These are phyloP conservation scores for Podila minutissima DNA, from an alignment of 192 early-diverging fungal genomes.

Conservation along the genomic window DNA sequence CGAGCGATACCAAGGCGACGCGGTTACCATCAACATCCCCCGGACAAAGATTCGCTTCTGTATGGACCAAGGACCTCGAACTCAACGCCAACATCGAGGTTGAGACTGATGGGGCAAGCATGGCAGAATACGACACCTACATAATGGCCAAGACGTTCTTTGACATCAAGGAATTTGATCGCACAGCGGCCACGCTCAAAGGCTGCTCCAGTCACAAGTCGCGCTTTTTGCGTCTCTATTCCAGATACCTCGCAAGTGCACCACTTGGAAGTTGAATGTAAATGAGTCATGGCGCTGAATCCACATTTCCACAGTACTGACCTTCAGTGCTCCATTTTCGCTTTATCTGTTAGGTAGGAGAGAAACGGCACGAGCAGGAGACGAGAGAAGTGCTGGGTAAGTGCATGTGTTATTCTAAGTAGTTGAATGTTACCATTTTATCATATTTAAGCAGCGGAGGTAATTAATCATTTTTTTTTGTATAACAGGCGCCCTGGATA, in stretches of 20 bases:
- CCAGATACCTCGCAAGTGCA: conserved; percentile 72
- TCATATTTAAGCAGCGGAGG: too few relatives aligned
- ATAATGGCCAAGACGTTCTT: conserved; percentile 78
- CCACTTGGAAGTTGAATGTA: too few relatives aligned
- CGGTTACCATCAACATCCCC: neutral
- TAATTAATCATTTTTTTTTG: too few relatives aligned
- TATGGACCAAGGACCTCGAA: conserved; percentile 3
- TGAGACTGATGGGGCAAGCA: neutral
- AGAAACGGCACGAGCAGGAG: conserved; percentile 69
- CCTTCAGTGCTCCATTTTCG: too few relatives aligned
- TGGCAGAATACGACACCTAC: conserved; percentile 60
- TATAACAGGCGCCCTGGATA: conserved; percentile 54
- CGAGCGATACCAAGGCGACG: neutral
- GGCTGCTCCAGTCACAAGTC: conserved; percentile 60
- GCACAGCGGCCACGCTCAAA: conserved; percentile 62
- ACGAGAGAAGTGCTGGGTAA: conserved; percentile 64
- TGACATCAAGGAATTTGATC: conserved; percentile 77
- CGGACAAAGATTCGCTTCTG: neutral
- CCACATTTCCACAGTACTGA: too few relatives aligned
- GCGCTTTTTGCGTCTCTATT: conserved; percentile 82
- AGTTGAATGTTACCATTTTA: too few relatives aligned
- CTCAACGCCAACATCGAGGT: conserved; percentile 9
- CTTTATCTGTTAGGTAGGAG: conserved; percentile 54
- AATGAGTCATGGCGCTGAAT: too few relatives aligned
- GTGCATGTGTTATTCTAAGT: neutral